These are phyloP conservation scores for Coprinopsis cinerea DNA, from an alignment of 768 basidiomycete genomes.

Conservation along the genomic window DNA sequence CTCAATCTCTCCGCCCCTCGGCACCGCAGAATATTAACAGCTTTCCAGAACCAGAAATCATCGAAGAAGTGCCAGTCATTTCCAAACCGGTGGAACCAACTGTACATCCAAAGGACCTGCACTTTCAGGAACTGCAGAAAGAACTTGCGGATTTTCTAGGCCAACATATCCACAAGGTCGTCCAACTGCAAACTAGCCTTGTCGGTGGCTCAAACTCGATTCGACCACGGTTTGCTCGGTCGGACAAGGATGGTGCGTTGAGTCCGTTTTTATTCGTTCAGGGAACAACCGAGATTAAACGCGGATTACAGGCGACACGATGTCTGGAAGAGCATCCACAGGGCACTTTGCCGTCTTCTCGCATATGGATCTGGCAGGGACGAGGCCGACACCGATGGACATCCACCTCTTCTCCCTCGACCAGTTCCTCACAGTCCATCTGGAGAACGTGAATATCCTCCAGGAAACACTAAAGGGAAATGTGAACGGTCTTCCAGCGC, in stretches of 20 bases:
- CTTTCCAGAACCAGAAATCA: neutral
- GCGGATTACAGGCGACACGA: neutral
- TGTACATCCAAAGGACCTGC: neutral
- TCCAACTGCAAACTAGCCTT: conserved; percentile 1
- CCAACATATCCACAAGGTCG: conserved; percentile 2
- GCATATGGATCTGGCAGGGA: conserved; percentile 4
- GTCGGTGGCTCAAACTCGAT: neutral
- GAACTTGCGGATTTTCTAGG: conserved; percentile 7
- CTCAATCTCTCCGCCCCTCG: neutral
- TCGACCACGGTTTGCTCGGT: neutral
- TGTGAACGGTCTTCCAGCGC: neutral
- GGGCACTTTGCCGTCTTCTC: conserved; percentile 7
- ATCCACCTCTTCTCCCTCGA: conserved; percentile 1
- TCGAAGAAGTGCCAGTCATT: neutral
- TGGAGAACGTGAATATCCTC: conserved; percentile 4
- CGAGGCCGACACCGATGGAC: neutral
- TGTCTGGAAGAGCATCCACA: conserved; percentile 5
- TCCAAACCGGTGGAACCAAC: neutral
- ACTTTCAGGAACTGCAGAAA: conserved; percentile 7
- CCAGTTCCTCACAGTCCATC: conserved; percentile 4
- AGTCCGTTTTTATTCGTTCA: neutral
- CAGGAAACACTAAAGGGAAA: conserved; percentile 5
- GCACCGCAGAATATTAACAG: neutral
- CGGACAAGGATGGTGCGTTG: neutral
- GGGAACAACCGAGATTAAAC: no score